These are phyloP conservation scores for Boletales sp. DNA, from an alignment of 768 basidiomycete genomes.

Conservation along the genomic window DNA sequence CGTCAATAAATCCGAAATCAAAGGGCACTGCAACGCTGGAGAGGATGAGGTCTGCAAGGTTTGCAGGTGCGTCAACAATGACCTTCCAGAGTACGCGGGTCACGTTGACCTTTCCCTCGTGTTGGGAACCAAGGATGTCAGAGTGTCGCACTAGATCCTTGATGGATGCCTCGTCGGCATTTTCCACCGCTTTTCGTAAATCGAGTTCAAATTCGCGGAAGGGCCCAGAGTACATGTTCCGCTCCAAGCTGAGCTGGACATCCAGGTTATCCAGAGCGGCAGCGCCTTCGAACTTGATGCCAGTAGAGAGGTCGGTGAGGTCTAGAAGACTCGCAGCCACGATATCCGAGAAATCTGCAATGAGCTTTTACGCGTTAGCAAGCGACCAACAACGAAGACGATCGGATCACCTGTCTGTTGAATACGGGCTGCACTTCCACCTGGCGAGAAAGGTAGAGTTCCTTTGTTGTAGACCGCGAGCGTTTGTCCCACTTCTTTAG, in stretches of 20 bases:
- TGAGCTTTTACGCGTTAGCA: slow-evolving; percentile 53
- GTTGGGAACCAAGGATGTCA: slow-evolving; percentile 58
- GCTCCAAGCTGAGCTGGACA: slow-evolving; percentile 66
- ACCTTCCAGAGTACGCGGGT: slow-evolving; percentile 96
- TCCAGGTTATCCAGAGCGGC: slow-evolving; percentile 73
- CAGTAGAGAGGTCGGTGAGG: slow-evolving; percentile 70
- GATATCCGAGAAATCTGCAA: slow-evolving; percentile 91
- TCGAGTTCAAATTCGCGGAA: slow-evolving; percentile 88
- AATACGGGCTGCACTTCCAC: slow-evolving; percentile 99
- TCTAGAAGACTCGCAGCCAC: slow-evolving; percentile 82
- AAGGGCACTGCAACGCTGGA: slow-evolving; percentile 64
- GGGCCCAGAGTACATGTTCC: slow-evolving; percentile 60
- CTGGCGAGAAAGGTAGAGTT: slow-evolving; percentile 92
- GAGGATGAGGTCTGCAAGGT: slow-evolving; percentile 73
- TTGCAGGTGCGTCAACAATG: slow-evolving; percentile 71
- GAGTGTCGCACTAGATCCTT: slow-evolving; percentile 70
- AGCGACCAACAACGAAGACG: background rate
- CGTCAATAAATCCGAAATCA: slow-evolving; percentile 90
- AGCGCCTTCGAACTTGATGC: slow-evolving; percentile 74
- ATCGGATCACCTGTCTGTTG: slow-evolving; percentile 75
- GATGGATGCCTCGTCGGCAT: slow-evolving; percentile 56
- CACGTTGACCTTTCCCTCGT: slow-evolving; percentile 62
- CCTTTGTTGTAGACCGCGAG: slow-evolving; percentile 92
- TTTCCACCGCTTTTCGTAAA: slow-evolving; percentile 71
- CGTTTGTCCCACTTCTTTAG: slow-evolving; percentile 99